Evolutionary conservation across 352 stramenopile genomes (phyloP), one percentile per base, ranked within the genome.

Genomic region (Aphanomyces euteiches): DNA sequence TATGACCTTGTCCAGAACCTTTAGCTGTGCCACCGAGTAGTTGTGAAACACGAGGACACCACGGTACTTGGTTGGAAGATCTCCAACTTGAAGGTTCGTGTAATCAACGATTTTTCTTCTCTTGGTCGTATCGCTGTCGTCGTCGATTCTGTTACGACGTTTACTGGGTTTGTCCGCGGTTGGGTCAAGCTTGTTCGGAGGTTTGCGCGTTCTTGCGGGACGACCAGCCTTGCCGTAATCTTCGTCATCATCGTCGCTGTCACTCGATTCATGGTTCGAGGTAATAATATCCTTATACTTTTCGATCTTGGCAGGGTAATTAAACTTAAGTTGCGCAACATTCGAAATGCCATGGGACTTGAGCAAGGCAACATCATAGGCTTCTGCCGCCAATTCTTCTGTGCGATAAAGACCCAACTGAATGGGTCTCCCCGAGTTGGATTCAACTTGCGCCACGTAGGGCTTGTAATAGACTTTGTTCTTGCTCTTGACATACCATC

Each of bases 381-480:
- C 87, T 65, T 94, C 83, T 15, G 85, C 87, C 0, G 87, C 87
- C 68, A 92, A 81, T 50, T 91, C 92, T 69, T 92, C 87, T 48
- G 82, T 91, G 53, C 77, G 77, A 47, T 85, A 94, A 0, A 84
- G 79, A n/a, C 84, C 84, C 15, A 92, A 54, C 21, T 90, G 82
- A 12, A 87, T 67, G 60, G 67, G 74, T 74, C 36, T 83, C 77
- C 57, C 88, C 81, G 57, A 66, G 39, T 8, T 50, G 13, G 57
- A 66, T 72, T 79, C 84, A 10, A 90, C 78, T 48, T 89, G 88
- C 54, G 85, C 82, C 37, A 92, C 80, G 67, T 92, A 94, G 37
- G 87, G 85, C 40, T 91, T 91, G 75, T 92, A 92, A 41, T 85
- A 79, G 19, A 85, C 83, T 66, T 91, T 92, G 75, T 81, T 80